These are phyloP conservation scores for Melastoma candidum DNA, from an alignment of 441 rosid species.

Conservation along the genomic window DNA sequence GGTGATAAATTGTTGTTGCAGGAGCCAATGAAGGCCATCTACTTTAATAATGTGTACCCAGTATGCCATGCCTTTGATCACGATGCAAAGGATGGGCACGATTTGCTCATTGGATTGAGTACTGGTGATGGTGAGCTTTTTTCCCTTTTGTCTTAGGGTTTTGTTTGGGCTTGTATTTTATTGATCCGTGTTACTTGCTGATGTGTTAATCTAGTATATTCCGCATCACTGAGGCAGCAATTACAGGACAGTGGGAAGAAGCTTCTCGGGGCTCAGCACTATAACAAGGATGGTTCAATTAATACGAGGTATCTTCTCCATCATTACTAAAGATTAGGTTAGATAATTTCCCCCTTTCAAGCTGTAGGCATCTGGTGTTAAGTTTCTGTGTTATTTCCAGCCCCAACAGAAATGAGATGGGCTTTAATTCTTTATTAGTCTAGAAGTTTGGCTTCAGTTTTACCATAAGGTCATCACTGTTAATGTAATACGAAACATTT, in stretches of 20 bases:
- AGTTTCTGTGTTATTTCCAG: too few species aligned
- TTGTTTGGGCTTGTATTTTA: conserved; percentile 12
- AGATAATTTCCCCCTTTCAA: too few species aligned
- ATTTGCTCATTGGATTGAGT: conserved; percentile 79
- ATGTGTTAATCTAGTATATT: conserved; percentile 55
- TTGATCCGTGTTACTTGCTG: conserved; percentile 14
- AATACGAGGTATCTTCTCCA: conserved; percentile 50
- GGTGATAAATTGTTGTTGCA: conserved; percentile 25
- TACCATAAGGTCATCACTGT: too few species aligned
- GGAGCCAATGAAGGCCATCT: conserved; percentile 96
- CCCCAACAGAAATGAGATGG: too few species aligned
- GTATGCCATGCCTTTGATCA: conserved; percentile 93
- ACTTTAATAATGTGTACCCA: conserved; percentile 84
- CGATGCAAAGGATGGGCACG: conserved; percentile 96
- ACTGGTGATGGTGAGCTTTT: conserved; percentile 83
- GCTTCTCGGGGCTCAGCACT: conserved; percentile 81
- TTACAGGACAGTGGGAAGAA: conserved; percentile 90
- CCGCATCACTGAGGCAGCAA: conserved; percentile 93
- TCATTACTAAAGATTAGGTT: not conserved
- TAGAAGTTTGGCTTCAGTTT: too few species aligned
- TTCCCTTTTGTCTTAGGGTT: too few species aligned
- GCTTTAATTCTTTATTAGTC: too few species aligned
- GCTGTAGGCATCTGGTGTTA: too few species aligned
- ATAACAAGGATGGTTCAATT: conserved; percentile 90
- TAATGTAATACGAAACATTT: too few species aligned